Conservation (phyloP, 2,329 filamentous ascomycete genomes). For the Scedosporium boydii region DNA sequence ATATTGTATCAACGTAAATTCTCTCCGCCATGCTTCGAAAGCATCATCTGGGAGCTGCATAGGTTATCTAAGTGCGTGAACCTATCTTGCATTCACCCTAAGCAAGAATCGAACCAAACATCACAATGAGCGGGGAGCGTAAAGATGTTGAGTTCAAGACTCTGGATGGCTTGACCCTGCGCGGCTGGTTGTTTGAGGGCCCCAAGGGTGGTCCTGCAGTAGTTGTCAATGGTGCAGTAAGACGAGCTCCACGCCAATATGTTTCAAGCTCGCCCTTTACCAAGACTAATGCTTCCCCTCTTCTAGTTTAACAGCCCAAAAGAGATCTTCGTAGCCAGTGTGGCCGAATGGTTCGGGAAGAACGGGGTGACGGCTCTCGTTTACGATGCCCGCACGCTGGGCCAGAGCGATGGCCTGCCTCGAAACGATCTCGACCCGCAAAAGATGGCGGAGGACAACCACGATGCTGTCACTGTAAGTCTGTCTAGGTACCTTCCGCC, state of each 20-base stretch:
- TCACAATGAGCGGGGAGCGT: background rate
- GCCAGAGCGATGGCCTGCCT: constrained; percentile 26
- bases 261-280: too few species aligned
- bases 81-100: too few species aligned
- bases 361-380: constrained; percentile 23
- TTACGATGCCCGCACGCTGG: constrained; percentile 26
- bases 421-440: constrained; percentile 26
- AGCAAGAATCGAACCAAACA: too few species aligned
- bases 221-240: constrained; percentile 19
- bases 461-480: constrained; percentile 21
- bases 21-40: too few species aligned
- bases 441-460: constrained; percentile 20
- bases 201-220: constrained; percentile 15
- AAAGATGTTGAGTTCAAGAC: constrained; percentile 29
- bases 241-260: background rate
- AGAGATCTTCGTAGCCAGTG: constrained; percentile 21
- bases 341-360: constrained; percentile 21
- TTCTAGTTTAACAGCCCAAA: constrained; percentile 15
- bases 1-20: too few species aligned
- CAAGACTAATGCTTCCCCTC: background rate
- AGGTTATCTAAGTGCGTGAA: too few species aligned
- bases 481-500: too few species aligned
- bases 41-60: too few species aligned
- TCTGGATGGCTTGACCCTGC: constrained; percentile 26
- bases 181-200: constrained; percentile 26